These are phyloP conservation scores for Leptographium flavum DNA, from an alignment of 2,329 filamentous ascomycete genomes.

Conservation along the genomic window DNA sequence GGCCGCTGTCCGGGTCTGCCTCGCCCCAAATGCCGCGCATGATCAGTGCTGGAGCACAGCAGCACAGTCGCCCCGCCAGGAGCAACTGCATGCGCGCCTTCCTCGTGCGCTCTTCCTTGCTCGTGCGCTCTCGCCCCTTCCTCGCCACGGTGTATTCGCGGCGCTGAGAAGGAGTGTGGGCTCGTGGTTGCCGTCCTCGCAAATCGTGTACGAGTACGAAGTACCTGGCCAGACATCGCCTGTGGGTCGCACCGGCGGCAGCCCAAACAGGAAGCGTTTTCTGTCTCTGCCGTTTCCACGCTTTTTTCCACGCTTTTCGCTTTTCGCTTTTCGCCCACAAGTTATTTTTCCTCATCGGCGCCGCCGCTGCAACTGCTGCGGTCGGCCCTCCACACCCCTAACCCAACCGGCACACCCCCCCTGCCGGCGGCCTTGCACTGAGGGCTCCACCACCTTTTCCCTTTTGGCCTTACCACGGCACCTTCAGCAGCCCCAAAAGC, in stretches of 20 bases:
- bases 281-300: not conserved
- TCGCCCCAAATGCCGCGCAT: slow-evolving; percentile 7
- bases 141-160: not conserved
- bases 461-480: not conserved
- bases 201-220: not conserved
- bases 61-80: too few relatives aligned
- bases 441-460: slow-evolving; percentile 4
- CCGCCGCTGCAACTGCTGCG: not conserved
- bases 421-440: slow-evolving; percentile 3
- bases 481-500: slow-evolving; percentile 4
- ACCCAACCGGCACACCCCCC: slow-evolving; percentile 4
- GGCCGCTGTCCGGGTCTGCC: slow-evolving; percentile 4
- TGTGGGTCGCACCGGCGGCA: not conserved
- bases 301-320: too few relatives aligned
- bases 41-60: not conserved
- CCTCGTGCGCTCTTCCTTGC: not conserved
- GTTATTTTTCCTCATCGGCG: not conserved
- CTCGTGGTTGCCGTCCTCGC: too few relatives aligned
- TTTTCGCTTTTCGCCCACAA: too few relatives aligned
- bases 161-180: too few relatives aligned
- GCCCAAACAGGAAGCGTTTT: slow-evolving; percentile 1
- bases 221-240: not conserved
- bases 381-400: not conserved
- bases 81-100: not conserved
- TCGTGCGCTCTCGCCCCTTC: not conserved